Percentiles rank a stretch among this genome's conserved stretches.
Evolutionary conservation across 257 asterid species (phyloP).

Genomic region (Solanum raphanifolium): DNA sequence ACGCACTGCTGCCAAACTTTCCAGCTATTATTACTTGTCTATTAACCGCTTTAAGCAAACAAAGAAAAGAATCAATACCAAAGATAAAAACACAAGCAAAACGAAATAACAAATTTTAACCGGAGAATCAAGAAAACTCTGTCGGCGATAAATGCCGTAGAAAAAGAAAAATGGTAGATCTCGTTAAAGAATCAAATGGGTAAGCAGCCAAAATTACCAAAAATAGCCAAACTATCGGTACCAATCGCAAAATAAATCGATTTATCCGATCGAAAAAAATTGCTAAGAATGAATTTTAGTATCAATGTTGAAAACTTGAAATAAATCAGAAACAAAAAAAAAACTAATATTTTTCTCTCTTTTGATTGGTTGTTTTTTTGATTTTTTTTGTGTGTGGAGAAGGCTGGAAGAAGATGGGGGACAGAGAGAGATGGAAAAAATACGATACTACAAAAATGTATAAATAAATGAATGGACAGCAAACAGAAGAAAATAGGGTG

Average conservation of each 20-base stretch:
- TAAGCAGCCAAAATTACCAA: slow-evolving; percentile 1
- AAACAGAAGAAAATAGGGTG: slow-evolving; percentile 13
- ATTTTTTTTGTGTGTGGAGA: slow-evolving; percentile 6
- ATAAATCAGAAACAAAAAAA: not conserved
- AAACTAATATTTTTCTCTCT: not conserved
- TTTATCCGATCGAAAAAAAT: not conserved
- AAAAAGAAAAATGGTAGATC: slow-evolving; percentile 12
- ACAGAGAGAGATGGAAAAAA: slow-evolving; percentile 1
- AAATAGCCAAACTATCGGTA: not conserved
- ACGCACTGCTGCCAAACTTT: not conserved
- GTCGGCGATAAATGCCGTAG: not conserved
- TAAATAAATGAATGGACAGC: slow-evolving; percentile 40
- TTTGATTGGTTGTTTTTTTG: slow-evolving; percentile 22
- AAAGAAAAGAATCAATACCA: not conserved
- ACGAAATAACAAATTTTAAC: not conserved
- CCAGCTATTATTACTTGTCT: not conserved
- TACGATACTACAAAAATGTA: not conserved
- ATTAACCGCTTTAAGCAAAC: not conserved
- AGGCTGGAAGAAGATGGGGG: slow-evolving; percentile 13
- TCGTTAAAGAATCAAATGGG: not conserved
- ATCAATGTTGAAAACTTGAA: not conserved
- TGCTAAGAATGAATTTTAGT: not conserved
- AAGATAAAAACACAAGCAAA: not conserved
- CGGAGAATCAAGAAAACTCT: not conserved
- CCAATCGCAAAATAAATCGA: not conserved